phyloP scores from a whole-genome alignment of 2,329 filamentous ascomycete genomes.

The Hymenoscyphus repandus region DNA sequence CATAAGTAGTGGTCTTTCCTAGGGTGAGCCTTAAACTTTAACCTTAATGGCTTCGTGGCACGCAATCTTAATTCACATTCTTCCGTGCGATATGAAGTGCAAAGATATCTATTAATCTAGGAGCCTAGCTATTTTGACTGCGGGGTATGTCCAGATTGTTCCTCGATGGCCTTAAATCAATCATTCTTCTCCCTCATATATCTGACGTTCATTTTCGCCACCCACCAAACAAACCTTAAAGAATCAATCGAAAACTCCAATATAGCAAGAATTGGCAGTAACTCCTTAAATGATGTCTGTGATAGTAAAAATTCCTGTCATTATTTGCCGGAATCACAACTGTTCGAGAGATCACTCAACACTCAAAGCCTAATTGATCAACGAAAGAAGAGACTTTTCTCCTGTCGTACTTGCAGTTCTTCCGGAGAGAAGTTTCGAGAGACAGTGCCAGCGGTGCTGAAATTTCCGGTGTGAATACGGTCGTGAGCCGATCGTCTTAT shows the following conservation, averaged over 20 bases:
- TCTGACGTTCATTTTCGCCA: no score
- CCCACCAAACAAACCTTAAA: no score
- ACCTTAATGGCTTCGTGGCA: no score
- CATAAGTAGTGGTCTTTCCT: no score
- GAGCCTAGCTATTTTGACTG: neutral
- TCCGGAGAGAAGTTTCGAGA: neutral
- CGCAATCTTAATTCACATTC: neutral
- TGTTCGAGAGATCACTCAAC: neutral
- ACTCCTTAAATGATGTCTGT: no score
- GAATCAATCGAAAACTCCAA: no score
- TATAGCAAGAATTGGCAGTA: no score
- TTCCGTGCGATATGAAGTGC: neutral
- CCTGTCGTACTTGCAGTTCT: neutral
- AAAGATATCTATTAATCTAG: neutral
- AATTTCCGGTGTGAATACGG: neutral
- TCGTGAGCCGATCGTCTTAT: neutral
- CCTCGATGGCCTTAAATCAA: neutral
- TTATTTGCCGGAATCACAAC: no score
- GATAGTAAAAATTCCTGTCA: neutral
- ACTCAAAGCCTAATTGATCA: neutral
- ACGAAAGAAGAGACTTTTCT: neutral
- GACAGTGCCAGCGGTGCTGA: neutral
- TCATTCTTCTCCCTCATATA: neutral
- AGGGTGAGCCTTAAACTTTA: no score
- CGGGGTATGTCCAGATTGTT: neutral